Base-by-base conservation (phyloP, 225 moss, liverwort and hornwort genomes). In the Marchantia polymorpha region DNA sequence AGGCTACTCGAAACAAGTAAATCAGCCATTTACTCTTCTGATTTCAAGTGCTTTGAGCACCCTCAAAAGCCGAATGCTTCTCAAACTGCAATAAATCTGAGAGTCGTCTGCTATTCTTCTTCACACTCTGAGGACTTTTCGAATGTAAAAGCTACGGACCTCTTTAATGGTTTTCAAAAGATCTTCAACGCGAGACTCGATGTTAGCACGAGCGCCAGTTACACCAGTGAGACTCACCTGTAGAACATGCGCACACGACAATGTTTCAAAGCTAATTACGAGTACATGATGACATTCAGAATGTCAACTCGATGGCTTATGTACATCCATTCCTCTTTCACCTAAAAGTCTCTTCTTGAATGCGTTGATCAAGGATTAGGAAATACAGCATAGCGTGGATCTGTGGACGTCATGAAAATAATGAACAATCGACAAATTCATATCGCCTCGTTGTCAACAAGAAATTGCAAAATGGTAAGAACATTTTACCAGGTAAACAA, bases 181-280 rank as follows among this genome's bases (percentile, higher is more conserved):
- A 72, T 64, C 53, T 81, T 93, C 64, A 29, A 99, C 95, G 52
- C 92, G 90, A 61, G 73, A n/a, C 46, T 93, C 84, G 22, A 99
- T 85, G 77, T 86, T 76, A 23, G 75, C 7, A 1, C 93, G 97
- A 52, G 89, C 87, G 11, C 97, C 93, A 23, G 97, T 99, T 0
- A 99, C 95, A 82, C 97, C 95, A 13, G 93, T 91, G 52, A 95
- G 77, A 90, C 92, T 93, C 48, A 95, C 92, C 94, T 94, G 89
- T 72, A 78, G 59, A 78, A 19, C 30, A 72, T 26, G 15, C 8
- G 54, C 2, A 29, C 1, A 11, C 51, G 15, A 29, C 27, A 10
- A 22, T 71, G 71, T 50, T 50, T 8, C 0, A 14, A 66, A 8
- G 39, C 39, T 5, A 39, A 39, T 39, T 39, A 39, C 39, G 39